A percentile compares a stretch with the other conserved stretches of the same genome.
phyloP scores from a whole-genome alignment of 371 early-diverging fungal genomes.

The Capillidium heterosporum region DNA sequence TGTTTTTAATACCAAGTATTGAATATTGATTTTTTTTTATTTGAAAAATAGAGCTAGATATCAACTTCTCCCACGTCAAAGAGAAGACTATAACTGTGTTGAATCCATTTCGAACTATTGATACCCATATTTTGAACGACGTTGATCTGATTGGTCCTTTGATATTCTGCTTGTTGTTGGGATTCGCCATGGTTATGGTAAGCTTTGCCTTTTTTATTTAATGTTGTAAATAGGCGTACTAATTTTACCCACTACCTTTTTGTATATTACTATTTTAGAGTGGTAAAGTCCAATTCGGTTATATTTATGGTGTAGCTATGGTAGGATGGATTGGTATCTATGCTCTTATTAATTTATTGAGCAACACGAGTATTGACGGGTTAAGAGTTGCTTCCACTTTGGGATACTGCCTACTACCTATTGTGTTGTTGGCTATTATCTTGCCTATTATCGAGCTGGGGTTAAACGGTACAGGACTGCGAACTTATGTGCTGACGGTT shows the following conservation, averaged over 20 bases:
- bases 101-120: constrained; percentile 75
- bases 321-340: constrained; percentile 78
- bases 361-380: constrained; percentile 67
- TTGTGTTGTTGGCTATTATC: constrained; percentile 67
- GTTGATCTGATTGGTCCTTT: constrained; percentile 90
- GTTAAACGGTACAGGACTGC: constrained; percentile 17
- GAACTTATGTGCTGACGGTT: constrained; percentile 4
- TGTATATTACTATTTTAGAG: constrained; percentile 21
- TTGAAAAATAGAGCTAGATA: constrained; percentile 50
- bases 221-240: no score
- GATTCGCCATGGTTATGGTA: constrained; percentile 68
- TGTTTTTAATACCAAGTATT: neutral
- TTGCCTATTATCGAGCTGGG: constrained; percentile 23
- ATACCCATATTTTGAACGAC: constrained; percentile 81
- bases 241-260: no score
- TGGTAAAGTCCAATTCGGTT: constrained; percentile 90
- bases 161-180: constrained; percentile 74
- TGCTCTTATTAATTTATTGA: constrained; percentile 84
- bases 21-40: neutral
- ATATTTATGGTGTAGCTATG: constrained; percentile 88
- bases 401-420: constrained; percentile 90
- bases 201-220: constrained; percentile 8
- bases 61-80: constrained; percentile 79
- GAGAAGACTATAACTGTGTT: constrained; percentile 70
- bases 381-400: constrained; percentile 84